Base-by-base conservation (phyloP, 148 eudicot genomes). In the Fagopyrum esculentum region DNA sequence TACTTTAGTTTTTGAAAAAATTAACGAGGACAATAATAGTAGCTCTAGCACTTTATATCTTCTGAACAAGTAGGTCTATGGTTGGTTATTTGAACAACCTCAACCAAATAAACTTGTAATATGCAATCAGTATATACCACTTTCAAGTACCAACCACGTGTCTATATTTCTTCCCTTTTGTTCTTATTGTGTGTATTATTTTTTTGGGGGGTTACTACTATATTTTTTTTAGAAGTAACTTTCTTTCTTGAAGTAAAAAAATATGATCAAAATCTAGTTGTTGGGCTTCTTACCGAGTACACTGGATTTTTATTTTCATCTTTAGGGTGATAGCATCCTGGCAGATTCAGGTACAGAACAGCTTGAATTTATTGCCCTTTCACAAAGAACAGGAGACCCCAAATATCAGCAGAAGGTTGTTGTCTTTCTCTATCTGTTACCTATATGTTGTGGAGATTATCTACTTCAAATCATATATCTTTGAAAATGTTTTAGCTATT, bases 341-440 rank as follows among this genome's bases (percentile, higher is more conserved):
- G 99, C 99, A 60, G 99, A 96, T 90, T 92, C 99, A 80, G 99
- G 89, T 80, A 96, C 99, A 26, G 99, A 96, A 84, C 98, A 92
- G 84, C 85, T 96, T 77, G 99, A 96, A 80, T 96, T 96, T 80
- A 96, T 96, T 80, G 99, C 97, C 54, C 99, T 96, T 56, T 92
- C 99, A 50, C 98, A 96, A 77, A 88, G 99, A 81, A 96, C 95
- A 43, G 99, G 99, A 73, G 86, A 96, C 40, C 97, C 93, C 51
- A 92, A 96, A 80, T 96, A 96, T 87, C 99, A 92, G 84, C 87
- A 82, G 79, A 96, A 92, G 97, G 99, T 96, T 77, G 60, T 4
- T 77, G 44, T 69, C 69, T 49, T 51, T 55, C 63, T 57, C 29
- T 19, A 19, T 17, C 63, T 6, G 9, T 35, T 52, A 55, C 30